These are phyloP conservation scores for Herpotrichia juniperi DNA, from an alignment of 2,329 filamentous ascomycete genomes.

Conservation along the genomic window DNA sequence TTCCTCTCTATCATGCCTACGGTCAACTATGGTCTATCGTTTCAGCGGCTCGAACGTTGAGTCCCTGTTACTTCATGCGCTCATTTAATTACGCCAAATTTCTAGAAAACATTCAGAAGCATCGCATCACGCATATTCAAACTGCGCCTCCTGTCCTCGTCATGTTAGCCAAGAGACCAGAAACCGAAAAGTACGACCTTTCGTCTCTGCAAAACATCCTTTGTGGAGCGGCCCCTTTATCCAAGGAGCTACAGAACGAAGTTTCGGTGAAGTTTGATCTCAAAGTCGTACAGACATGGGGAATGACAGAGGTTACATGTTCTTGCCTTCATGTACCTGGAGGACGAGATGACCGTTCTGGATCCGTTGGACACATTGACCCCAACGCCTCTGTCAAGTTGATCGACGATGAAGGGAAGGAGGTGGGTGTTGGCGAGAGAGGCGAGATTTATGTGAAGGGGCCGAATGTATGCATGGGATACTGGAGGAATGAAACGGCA, in stretches of 20 bases:
- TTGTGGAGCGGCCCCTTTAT: slow-evolving; percentile 49
- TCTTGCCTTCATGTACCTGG: slow-evolving; percentile 45
- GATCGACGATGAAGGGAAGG: slow-evolving; percentile 47
- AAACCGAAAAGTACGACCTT: slow-evolving; percentile 42
- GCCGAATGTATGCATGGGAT: slow-evolving; percentile 48
- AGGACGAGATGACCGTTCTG: slow-evolving; percentile 37
- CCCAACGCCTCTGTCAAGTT: slow-evolving; percentile 46
- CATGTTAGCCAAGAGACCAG: slow-evolving; percentile 45
- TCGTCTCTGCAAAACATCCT: slow-evolving; percentile 39
- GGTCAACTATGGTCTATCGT: slow-evolving; percentile 48
- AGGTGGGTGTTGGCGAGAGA: slow-evolving; percentile 40
- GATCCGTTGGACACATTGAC: slow-evolving; percentile 44
- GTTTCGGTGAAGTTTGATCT: slow-evolving; percentile 42
- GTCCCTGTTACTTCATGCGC: slow-evolving; percentile 47
- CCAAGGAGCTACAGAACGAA: slow-evolving; percentile 45
- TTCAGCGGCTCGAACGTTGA: slow-evolving; percentile 38
- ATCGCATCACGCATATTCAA: slow-evolving; percentile 48
- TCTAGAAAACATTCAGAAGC: slow-evolving; percentile 40
- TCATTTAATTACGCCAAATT: slow-evolving; percentile 44
- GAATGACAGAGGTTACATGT: slow-evolving; percentile 47
- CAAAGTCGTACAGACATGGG: slow-evolving; percentile 49
- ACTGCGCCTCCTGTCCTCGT: slow-evolving; percentile 48
- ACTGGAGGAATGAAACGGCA: slow-evolving; percentile 46
- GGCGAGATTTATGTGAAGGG: slow-evolving; percentile 48
- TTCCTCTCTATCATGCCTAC: slow-evolving; percentile 52